Evolutionary conservation across 176 grass and related monocot species (phyloP).

Genomic region (Metroxylon sagu): DNA sequence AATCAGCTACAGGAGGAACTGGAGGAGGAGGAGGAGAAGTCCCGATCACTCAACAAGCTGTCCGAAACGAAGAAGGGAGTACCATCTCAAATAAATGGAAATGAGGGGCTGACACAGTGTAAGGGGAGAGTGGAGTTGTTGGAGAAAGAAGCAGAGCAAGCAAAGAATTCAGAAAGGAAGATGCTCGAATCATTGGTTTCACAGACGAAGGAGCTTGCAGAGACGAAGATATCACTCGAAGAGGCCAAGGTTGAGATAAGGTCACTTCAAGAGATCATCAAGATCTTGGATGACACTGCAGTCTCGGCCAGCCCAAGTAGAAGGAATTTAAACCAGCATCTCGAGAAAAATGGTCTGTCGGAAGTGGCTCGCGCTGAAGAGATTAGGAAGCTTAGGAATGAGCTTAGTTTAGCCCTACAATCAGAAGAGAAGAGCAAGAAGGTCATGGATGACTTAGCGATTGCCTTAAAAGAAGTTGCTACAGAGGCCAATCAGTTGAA

Average conservation of each 20-base stretch:
- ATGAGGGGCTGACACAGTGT: slow-evolving; percentile 3
- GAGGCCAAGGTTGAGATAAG: slow-evolving; percentile 68
- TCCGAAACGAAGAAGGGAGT: slow-evolving; percentile 31
- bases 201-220: slow-evolving; percentile 65
- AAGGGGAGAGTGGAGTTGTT: slow-evolving; percentile 38
- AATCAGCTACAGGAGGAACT: slow-evolving; percentile 58
- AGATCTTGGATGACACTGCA: slow-evolving; percentile 16
- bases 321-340: slow-evolving; percentile 23
- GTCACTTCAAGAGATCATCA: slow-evolving; percentile 37
- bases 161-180: slow-evolving; percentile 69
- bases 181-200: slow-evolving; percentile 38
- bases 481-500: slow-evolving; percentile 47
- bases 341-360: slow-evolving; percentile 29
- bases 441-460: slow-evolving; percentile 84
- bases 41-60: slow-evolving; percentile 33
- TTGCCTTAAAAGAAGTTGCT: slow-evolving; percentile 58
- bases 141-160: slow-evolving; percentile 45
- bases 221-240: slow-evolving; percentile 61
- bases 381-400: slow-evolving; percentile 39
- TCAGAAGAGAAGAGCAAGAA: slow-evolving; percentile 82
- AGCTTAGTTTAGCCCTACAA: slow-evolving; percentile 64
- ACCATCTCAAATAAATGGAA: slow-evolving; percentile 20
- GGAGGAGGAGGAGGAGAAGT: slow-evolving; percentile 53
- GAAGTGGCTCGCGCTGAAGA: slow-evolving; percentile 24
- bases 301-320: slow-evolving; percentile 9